Percentiles rank a stretch among this genome's conserved stretches.
Conservation (phyloP, 768 basidiomycete species). For the Hericium rajendrae region DNA sequence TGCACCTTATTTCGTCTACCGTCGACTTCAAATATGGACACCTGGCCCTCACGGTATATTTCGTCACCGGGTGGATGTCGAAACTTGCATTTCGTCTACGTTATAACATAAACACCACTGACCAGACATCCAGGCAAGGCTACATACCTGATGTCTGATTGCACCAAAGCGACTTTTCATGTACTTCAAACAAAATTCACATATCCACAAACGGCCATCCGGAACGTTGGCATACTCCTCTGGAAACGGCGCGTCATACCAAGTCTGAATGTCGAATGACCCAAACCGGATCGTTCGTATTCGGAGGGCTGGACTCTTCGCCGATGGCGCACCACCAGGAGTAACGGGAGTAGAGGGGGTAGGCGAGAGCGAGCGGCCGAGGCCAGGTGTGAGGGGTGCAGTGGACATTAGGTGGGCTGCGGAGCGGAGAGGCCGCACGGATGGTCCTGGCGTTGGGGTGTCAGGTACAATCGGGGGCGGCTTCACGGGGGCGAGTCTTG, state of each 20-base stretch:
- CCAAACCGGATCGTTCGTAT: slow-evolving; percentile 90
- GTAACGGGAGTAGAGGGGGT: slow-evolving; percentile 27
- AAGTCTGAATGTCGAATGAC: slow-evolving; percentile 87
- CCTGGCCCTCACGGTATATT: slow-evolving; percentile 81
- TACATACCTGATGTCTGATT: slow-evolving; percentile 69
- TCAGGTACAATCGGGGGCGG: slow-evolving; percentile 24
- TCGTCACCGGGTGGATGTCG: slow-evolving; percentile 97
- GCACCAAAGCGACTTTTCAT: slow-evolving; percentile 91
- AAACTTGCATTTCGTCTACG: slow-evolving; percentile 87
- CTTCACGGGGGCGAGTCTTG: slow-evolving; percentile 36
- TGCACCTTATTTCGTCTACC: slow-evolving; percentile 91
- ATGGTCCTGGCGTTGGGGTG: slow-evolving; percentile 41
- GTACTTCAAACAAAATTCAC: slow-evolving; percentile 96
- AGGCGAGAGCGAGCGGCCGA: slow-evolving; percentile 21
- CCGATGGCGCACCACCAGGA: slow-evolving; percentile 10
- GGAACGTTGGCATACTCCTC: slow-evolving; percentile 92
- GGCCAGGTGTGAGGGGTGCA: slow-evolving; percentile 18
- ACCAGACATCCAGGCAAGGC: neutral
- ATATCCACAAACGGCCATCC: slow-evolving; percentile 90
- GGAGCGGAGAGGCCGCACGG: slow-evolving; percentile 56
- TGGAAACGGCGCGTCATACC: slow-evolving; percentile 98
- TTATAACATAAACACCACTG: neutral
- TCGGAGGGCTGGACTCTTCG: slow-evolving; percentile 34
- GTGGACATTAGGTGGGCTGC: slow-evolving; percentile 31
- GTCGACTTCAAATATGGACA: slow-evolving; percentile 97